phyloP scores from a whole-genome alignment of 1,139 yeast genomes.

The Suhomyces bolitotheri region DNA sequence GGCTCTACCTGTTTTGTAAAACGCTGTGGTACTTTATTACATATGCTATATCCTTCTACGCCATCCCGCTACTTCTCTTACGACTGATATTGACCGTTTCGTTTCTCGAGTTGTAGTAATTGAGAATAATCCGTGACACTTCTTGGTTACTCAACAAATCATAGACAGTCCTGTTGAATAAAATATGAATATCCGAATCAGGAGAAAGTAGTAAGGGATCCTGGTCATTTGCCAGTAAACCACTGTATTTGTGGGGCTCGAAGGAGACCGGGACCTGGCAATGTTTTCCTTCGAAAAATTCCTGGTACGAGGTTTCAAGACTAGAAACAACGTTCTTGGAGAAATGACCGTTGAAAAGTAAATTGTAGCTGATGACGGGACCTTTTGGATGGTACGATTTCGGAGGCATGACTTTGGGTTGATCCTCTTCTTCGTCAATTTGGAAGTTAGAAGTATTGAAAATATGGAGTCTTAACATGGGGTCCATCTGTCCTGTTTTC shows the following conservation, averaged over 20 bases:
- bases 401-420: not conserved
- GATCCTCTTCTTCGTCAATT: not conserved
- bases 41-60: too few relatives aligned
- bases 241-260: conserved; percentile 7
- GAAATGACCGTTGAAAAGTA: conserved; percentile 7
- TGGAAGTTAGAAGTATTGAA: conserved; percentile 10
- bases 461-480: conserved; percentile 15
- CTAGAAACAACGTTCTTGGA: conserved; percentile 1
- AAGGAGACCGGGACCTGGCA: not conserved
- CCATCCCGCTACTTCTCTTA: too few relatives aligned
- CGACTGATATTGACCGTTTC: conserved; percentile 1
- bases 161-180: conserved; percentile 7
- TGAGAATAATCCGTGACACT: conserved; percentile 5
- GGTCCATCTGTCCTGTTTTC: conserved; percentile 7
- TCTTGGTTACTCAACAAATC: conserved; percentile 9
- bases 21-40: too few relatives aligned
- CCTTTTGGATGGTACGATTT: not conserved
- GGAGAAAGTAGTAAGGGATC: conserved; percentile 13
- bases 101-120: conserved; percentile 9
- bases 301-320: conserved; percentile 11
- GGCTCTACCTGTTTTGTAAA: too few relatives aligned
- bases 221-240: conserved; percentile 12
- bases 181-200: conserved; percentile 6
- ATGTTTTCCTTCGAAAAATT: conserved; percentile 12
- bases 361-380: conserved; percentile 4